A percentile compares a stretch with the other conserved stretches of the same genome.
Conservation (phyloP, 805 yeast species). For the Candida boleticola region DNA sequence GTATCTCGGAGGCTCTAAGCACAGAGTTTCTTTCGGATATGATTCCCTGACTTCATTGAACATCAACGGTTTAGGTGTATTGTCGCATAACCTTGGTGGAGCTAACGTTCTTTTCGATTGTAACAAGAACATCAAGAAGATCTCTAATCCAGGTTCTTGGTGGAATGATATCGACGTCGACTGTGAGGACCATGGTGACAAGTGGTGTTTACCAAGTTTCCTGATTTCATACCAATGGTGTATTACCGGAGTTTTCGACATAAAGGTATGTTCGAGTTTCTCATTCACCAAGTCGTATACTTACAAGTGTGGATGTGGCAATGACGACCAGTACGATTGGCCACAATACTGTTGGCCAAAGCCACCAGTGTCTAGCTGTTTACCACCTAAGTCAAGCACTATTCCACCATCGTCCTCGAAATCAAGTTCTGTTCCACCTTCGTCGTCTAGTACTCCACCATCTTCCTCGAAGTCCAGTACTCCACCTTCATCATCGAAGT, state of each 20-base stretch:
- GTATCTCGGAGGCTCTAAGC: neutral
- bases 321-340: neutral
- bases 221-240: neutral
- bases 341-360: slow-evolving; percentile 2
- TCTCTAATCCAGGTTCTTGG: neutral
- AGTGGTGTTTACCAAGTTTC: neutral
- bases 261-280: neutral
- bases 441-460: neutral
- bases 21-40: neutral
- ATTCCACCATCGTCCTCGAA: neutral
- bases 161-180: neutral
- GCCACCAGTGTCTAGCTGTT: neutral
- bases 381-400: neutral
- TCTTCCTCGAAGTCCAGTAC: neutral
- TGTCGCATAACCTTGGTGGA: neutral
- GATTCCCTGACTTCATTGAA: neutral
- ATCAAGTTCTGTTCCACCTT: neutral
- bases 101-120: neutral
- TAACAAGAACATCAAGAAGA: neutral
- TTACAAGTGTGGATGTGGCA: neutral
- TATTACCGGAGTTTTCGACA: neutral
- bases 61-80: neutral
- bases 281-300: neutral
- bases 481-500: neutral
- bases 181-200: slow-evolving; percentile 1